A percentile compares a stretch with the other conserved stretches of the same genome.
Conservation (phyloP, 1,284 basidiomycete genomes). For the Boletellus sp. region DNA sequence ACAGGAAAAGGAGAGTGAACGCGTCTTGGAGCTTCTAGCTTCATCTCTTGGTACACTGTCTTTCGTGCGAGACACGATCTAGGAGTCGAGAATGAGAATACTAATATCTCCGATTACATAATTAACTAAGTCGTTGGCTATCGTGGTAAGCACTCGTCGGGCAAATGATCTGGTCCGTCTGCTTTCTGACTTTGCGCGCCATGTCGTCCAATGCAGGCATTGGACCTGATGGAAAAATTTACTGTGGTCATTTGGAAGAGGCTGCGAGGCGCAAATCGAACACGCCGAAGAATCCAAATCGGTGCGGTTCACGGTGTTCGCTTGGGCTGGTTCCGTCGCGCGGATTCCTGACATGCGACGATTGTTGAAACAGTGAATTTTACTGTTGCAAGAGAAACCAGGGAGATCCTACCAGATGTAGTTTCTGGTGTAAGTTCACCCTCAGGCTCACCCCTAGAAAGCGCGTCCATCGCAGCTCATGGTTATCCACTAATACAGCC, state of each 20-base stretch:
- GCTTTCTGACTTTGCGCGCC: neutral
- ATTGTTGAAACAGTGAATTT: constrained; percentile 17
- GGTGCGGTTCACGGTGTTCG: constrained; percentile 16
- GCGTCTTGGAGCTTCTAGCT: constrained; percentile 68
- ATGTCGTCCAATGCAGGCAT: constrained; percentile 17
- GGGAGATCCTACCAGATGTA: constrained; percentile 13
- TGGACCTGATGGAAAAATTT: constrained; percentile 17
- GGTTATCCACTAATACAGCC: constrained; percentile 6
- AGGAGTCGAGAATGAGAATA: too few relatives aligned
- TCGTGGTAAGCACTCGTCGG: neutral
- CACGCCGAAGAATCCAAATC: constrained; percentile 18
- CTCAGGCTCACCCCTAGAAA: neutral
- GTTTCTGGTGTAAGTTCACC: constrained; percentile 22
- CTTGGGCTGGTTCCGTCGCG: neutral
- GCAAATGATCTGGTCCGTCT: too few relatives aligned
- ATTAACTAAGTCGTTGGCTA: too few relatives aligned
- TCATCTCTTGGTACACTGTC: constrained; percentile 68
- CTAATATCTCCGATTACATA: too few relatives aligned
- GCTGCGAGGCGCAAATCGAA: constrained; percentile 22
- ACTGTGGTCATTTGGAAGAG: constrained; percentile 28
- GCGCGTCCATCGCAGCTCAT: neutral
- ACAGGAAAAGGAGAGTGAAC: constrained; percentile 69
- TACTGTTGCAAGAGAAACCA: constrained; percentile 24
- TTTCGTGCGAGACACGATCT: constrained; percentile 57
- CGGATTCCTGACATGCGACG: constrained; percentile 6